These are phyloP conservation scores for Paramecium octaurelia DNA, from an alignment of 73 alveolate species.

Conservation along the genomic window DNA sequence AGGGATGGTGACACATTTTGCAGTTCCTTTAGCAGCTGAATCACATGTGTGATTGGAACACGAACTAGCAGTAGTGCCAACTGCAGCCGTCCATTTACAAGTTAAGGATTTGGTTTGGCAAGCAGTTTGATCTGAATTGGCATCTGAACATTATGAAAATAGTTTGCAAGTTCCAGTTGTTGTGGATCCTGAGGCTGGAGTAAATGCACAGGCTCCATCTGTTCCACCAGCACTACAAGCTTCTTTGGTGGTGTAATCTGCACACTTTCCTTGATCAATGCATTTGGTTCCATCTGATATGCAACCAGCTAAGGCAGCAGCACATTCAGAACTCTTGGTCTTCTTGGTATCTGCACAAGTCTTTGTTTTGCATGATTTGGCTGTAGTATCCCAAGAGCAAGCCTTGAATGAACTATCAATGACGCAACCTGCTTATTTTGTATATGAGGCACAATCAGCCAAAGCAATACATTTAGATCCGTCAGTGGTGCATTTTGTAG, in stretches of 20 bases:
- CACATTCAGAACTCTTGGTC: background rate
- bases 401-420: background rate
- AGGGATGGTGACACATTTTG: background rate
- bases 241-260: background rate
- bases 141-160: slow-evolving; percentile 8
- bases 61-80: background rate
- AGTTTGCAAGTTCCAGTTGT: slow-evolving; percentile 30
- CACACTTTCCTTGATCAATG: background rate
- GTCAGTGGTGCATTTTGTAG: background rate
- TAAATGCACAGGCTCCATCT: slow-evolving; percentile 47
- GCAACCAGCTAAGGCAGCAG: background rate
- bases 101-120: background rate
- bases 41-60: background rate
- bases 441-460: background rate
- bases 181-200: slow-evolving; percentile 7
- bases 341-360: background rate
- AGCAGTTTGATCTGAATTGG: background rate
- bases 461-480: background rate
- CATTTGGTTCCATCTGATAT: slow-evolving; percentile 38
- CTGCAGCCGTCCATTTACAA: slow-evolving; percentile 42
- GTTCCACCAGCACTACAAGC: slow-evolving; percentile 28
- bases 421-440: slow-evolving; percentile 26
- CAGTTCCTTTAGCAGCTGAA: slow-evolving; percentile 5
- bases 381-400: background rate
- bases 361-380: background rate